phyloP scores from a whole-genome alignment of 2,329 filamentous ascomycete genomes.

The Aschersonia sp. region DNA sequence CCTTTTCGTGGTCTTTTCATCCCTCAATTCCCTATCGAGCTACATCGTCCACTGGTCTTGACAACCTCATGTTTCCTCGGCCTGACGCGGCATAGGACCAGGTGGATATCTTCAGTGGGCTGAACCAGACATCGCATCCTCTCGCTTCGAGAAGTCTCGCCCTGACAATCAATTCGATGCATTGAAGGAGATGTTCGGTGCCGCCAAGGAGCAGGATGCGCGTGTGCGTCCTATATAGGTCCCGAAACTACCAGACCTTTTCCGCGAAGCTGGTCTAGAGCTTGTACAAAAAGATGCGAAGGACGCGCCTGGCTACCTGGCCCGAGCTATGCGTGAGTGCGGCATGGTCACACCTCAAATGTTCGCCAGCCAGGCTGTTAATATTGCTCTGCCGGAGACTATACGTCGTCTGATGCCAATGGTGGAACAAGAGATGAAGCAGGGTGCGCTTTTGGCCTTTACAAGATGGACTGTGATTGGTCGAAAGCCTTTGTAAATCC shows the following conservation, averaged over 20 bases:
- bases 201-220: neutral
- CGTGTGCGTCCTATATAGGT: neutral
- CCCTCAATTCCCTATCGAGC: neutral
- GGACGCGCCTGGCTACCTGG: neutral
- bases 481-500: neutral
- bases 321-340: neutral
- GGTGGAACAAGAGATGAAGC: neutral
- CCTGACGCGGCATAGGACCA: neutral
- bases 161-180: neutral
- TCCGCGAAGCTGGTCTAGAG: neutral
- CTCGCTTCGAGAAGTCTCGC: neutral
- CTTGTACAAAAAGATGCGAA: neutral
- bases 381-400: neutral
- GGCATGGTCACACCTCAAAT: neutral
- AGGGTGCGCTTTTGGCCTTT: neutral
- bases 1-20: no score
- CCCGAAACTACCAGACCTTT: neutral
- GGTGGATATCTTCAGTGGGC: neutral
- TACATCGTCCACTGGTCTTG: no score
- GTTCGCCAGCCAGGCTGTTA: neutral
- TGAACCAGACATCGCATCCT: neutral
- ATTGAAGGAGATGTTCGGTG: neutral
- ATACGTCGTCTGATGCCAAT: neutral
- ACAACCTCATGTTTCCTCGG: neutral
- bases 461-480: neutral